Evolutionary conservation across 2,329 filamentous ascomycete species (phyloP).

Genomic region (Arthrobotrys sinensis): DNA sequence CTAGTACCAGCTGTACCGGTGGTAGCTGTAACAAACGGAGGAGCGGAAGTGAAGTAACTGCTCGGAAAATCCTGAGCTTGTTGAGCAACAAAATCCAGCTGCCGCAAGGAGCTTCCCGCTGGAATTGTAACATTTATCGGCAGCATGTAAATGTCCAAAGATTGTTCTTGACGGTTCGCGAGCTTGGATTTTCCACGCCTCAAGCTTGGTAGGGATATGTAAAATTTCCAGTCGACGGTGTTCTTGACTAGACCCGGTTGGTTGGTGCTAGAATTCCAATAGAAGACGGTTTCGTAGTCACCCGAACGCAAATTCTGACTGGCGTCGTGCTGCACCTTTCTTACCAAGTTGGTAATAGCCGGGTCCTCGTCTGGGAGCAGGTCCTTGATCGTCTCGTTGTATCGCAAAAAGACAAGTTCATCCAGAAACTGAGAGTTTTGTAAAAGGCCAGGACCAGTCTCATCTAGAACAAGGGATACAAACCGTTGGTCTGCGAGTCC

Average conservation of each 20-base stretch:
- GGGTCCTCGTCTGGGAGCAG: conserved; percentile 27
- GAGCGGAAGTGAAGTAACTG: not conserved
- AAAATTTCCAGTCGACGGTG: conserved; percentile 16
- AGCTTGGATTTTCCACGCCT: not conserved
- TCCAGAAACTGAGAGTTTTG: conserved; percentile 17
- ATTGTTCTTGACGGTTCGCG: not conserved
- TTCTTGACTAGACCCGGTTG: conserved; percentile 5
- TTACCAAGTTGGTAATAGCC: conserved; percentile 3
- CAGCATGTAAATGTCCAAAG: conserved; percentile 38
- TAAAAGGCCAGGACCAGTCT: conserved; percentile 2
- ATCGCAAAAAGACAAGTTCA: conserved; percentile 25
- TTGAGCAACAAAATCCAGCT: not conserved
- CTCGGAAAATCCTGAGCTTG: not conserved
- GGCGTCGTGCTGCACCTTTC: conserved; percentile 27
- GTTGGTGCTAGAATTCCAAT: conserved; percentile 27
- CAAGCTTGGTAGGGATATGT: not conserved
- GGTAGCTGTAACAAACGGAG: not conserved
- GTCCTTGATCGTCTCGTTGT: conserved; percentile 12
- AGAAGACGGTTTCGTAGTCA: conserved; percentile 18
- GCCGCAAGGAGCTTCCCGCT: not conserved
- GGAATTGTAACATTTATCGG: conserved; percentile 11
- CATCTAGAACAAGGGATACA: conserved; percentile 1
- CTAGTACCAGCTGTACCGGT: not conserved
- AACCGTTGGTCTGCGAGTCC: not conserved
- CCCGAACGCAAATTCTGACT: not conserved